A percentile compares a stretch with the other conserved stretches of the same genome.
These are phyloP conservation scores for Pichia heedii DNA, from an alignment of 805 yeast species.

Conservation along the genomic window DNA sequence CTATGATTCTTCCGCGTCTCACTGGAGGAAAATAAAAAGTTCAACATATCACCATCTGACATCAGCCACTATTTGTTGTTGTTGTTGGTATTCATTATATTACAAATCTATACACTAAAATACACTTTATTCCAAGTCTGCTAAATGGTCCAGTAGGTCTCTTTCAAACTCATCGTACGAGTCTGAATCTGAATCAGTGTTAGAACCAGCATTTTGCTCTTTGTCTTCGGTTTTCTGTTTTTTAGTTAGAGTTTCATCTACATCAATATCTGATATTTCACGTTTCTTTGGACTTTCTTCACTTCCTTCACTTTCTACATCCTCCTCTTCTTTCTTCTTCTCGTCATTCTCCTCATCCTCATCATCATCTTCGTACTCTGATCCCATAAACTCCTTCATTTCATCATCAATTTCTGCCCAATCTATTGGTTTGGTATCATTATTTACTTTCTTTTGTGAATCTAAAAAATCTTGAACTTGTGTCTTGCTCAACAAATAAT, in stretches of 20 bases:
- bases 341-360: constrained; percentile 21
- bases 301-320: constrained; percentile 15
- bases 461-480: constrained; percentile 38
- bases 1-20: no score
- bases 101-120: not conserved
- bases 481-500: constrained; percentile 35
- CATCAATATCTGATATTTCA: not conserved
- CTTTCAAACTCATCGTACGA: constrained; percentile 38
- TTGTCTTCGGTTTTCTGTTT: constrained; percentile 26
- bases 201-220: constrained; percentile 6
- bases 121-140: constrained; percentile 31
- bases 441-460: constrained; percentile 30
- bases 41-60: no score
- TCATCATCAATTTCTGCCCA: constrained; percentile 49
- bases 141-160: constrained; percentile 42
- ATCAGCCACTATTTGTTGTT: no score
- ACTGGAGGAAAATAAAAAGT: no score
- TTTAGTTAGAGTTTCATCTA: not conserved
- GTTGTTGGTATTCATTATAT: no score
- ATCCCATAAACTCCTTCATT: constrained; percentile 40
- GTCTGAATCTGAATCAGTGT: constrained; percentile 16
- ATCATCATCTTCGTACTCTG: constrained; percentile 36
- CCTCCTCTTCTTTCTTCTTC: constrained; percentile 15
- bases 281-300: constrained; percentile 14
- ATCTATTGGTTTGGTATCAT: constrained; percentile 35